Evolutionary conservation across 2,329 filamentous ascomycete species (phyloP).

Genomic region (Cordyceps farinosa): DNA sequence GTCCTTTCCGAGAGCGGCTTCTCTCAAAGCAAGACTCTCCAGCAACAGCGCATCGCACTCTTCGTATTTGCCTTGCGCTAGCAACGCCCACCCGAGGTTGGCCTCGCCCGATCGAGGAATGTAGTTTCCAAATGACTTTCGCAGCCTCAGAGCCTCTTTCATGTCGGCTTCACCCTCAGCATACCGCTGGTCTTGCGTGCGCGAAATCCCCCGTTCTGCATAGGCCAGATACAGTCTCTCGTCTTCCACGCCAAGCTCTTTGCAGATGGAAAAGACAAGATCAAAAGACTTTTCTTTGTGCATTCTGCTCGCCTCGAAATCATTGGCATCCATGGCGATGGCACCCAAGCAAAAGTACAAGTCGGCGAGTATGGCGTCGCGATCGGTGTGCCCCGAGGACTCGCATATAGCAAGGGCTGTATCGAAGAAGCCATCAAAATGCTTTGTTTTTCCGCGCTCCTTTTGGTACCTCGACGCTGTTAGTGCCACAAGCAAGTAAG

Average conservation of each 20-base stretch:
- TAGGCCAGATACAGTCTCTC: slow-evolving; percentile 19
- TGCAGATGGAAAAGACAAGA: slow-evolving; percentile 17
- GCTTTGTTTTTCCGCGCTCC: slow-evolving; percentile 11
- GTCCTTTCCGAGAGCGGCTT: slow-evolving; percentile 16
- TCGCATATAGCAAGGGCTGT: slow-evolving; percentile 16
- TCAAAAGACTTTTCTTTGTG: slow-evolving; percentile 18
- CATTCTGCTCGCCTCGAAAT: slow-evolving; percentile 17
- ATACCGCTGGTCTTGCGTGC: slow-evolving; percentile 16
- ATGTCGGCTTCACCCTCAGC: slow-evolving; percentile 17
- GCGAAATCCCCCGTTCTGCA: slow-evolving; percentile 18
- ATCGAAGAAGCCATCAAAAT: slow-evolving; percentile 19
- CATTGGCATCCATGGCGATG: slow-evolving; percentile 19
- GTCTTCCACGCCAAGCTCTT: slow-evolving; percentile 9
- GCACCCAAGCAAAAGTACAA: slow-evolving; percentile 17
- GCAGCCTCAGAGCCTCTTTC: slow-evolving; percentile 13
- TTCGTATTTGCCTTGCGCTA: slow-evolving; percentile 18
- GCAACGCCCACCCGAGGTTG: slow-evolving; percentile 17
- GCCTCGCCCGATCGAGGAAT: slow-evolving; percentile 19
- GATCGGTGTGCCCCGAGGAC: slow-evolving; percentile 16
- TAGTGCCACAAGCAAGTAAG: not conserved
- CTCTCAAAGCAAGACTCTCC: slow-evolving; percentile 14
- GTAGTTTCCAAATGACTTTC: slow-evolving; percentile 19
- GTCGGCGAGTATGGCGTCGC: slow-evolving; percentile 17
- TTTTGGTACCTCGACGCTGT: slow-evolving; percentile 15
- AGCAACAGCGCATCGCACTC: slow-evolving; percentile 18